phyloP scores from a whole-genome alignment of 139 green algal species.

The Chloropicon primus region DNA sequence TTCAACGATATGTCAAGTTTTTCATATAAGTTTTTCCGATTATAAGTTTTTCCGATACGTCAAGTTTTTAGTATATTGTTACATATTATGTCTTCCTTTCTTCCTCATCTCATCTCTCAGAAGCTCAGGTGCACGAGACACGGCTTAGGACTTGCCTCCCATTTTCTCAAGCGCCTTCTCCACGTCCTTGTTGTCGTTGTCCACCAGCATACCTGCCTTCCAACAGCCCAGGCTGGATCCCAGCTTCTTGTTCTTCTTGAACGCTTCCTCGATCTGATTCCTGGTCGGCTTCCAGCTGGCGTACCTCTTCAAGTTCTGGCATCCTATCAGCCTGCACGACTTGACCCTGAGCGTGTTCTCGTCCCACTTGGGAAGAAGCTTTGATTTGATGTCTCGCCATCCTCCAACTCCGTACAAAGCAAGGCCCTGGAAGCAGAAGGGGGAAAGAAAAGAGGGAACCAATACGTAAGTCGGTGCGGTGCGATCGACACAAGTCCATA shows the following conservation, averaged over 20 bases:
- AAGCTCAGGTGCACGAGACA: neutral
- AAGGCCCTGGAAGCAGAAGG: neutral
- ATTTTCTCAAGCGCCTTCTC: slow-evolving; percentile 10
- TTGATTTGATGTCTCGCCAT: neutral
- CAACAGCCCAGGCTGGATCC: slow-evolving; percentile 51
- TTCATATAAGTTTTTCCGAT: too few species aligned
- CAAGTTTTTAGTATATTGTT: too few species aligned
- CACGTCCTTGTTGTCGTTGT: slow-evolving; percentile 42
- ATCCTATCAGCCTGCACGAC: slow-evolving; percentile 46
- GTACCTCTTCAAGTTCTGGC: slow-evolving; percentile 49
- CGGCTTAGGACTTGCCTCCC: neutral
- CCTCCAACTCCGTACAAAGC: neutral
- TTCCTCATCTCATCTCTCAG: too few species aligned
- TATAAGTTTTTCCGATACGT: too few species aligned
- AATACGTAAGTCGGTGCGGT: too few species aligned
- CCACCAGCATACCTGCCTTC: slow-evolving; percentile 58
- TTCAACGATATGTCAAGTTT: too few species aligned
- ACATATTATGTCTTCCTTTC: too few species aligned
- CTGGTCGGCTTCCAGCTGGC: slow-evolving; percentile 37
- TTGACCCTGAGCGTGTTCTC: slow-evolving; percentile 41
- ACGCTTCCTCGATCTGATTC: slow-evolving; percentile 34
- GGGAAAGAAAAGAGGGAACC: too few species aligned
- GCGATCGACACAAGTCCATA: too few species aligned
- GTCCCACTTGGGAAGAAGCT: slow-evolving; percentile 17
- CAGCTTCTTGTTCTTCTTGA: slow-evolving; percentile 38